Conservation (phyloP, 208 protist genomes). For the Leishmania gerbilli region DNA sequence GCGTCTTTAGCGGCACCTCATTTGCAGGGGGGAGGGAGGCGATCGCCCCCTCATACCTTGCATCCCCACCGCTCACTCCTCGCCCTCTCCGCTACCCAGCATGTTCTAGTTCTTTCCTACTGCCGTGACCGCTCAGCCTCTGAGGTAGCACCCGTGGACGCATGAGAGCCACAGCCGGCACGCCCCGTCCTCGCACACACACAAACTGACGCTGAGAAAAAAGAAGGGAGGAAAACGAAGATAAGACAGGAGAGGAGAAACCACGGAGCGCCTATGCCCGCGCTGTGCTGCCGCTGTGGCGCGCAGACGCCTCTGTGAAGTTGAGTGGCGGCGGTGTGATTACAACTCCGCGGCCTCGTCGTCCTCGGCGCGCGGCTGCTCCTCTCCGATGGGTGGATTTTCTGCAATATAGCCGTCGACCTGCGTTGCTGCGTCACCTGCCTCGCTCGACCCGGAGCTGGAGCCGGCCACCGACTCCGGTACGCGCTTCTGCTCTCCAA, state of each 20-base stretch:
- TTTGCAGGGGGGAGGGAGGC: not conserved
- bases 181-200: not conserved
- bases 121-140: not conserved
- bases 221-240: not conserved
- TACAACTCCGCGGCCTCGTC: conserved; percentile 42
- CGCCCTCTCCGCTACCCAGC: not conserved
- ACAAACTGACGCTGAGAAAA: not conserved
- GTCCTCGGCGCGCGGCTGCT: conserved; percentile 52
- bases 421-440: conserved; percentile 4
- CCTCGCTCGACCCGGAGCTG: conserved; percentile 17
- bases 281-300: not conserved
- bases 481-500: conserved; percentile 53
- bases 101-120: not conserved
- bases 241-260: not conserved
- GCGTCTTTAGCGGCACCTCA: not conserved
- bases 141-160: not conserved
- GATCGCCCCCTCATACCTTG: not conserved
- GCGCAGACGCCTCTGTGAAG: not conserved
- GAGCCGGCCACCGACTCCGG: conserved; percentile 23
- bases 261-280: not conserved
- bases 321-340: not conserved
- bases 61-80: not conserved
- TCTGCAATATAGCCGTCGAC: conserved; percentile 10
- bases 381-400: conserved; percentile 41
- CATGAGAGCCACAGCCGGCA: not conserved